Evolutionary conservation across 768 basidiomycete species (phyloP), one percentile per base, ranked within the genome.

Genomic region (Boletus rubescentipes): DNA sequence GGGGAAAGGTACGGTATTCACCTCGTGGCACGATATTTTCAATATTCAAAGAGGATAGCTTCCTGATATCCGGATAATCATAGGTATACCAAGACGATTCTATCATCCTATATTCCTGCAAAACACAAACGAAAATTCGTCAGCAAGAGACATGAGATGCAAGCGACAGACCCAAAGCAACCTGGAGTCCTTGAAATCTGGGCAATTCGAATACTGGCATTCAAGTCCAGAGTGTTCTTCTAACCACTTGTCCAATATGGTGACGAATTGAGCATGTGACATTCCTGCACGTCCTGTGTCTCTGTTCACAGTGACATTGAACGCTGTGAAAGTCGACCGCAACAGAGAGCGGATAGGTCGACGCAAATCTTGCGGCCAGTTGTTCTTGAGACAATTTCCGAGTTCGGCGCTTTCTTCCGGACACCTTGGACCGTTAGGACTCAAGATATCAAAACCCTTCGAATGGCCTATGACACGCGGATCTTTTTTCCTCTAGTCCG

Each of bases 181-280:
- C 26, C 26, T 26, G 26, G 26, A 26, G 36, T 37, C 36, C 15
- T 9, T 4, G 8, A 37, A 37, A 1, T 37, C 36, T 2, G 31
- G 43, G 29, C 34, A 38, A 29, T 46, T 41, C 15, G 57, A 58
- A 32, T 12, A 42, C 9, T 38, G 9, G 6, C 14, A 0, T 20
- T 51, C 46, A 26, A 26, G 26, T 26, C 26, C 26, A 26, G 26
- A 26, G 26, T 26, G 26, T 6, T 26, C 26, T 26, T 4, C n/a
- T 14, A 53, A 37, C 52, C 56, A 53, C 9, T 38, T 31, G 20
- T 58, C 49, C n/a, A 60, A 15, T 18, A 42, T 9, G 9, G 4
- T 4, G 21, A 59, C 21, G 5, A 59, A 53, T 4, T 14, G 38
- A 5, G 21, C n/a, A 16, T 60, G 50, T 0, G 46, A 55, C 2